Percentiles rank a stretch among this genome's conserved stretches.
Conservation (phyloP, 495 filamentous ascomycete genomes). For the Corynascus novoguineensis region DNA sequence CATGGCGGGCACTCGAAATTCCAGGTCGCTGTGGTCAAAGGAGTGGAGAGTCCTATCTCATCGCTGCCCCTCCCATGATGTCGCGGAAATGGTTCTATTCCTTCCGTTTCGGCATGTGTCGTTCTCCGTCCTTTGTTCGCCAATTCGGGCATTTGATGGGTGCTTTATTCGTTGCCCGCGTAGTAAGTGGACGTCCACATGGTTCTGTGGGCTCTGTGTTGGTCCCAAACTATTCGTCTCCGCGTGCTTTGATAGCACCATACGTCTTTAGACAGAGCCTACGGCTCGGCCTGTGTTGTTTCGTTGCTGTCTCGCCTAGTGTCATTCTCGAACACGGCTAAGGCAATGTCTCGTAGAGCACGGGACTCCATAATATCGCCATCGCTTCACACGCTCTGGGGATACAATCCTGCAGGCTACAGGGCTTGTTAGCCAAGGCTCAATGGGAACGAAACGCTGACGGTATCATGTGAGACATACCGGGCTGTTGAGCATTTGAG, state of each 20-base stretch:
- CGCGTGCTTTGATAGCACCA: conserved; percentile 4
- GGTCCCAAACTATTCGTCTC: background rate
- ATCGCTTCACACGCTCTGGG: conserved; percentile 46
- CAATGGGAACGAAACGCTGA: background rate
- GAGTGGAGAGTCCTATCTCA: background rate
- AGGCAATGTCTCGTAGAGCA: background rate
- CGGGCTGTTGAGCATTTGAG: conserved; percentile 90
- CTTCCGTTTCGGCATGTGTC: background rate
- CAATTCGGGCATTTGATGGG: background rate
- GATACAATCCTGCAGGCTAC: conserved; percentile 43
- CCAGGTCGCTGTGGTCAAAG: background rate
- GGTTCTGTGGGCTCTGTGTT: background rate
- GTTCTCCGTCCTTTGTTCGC: background rate
- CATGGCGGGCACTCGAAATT: background rate
- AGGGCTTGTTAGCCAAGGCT: conserved; percentile 15
- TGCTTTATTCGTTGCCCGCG: background rate
- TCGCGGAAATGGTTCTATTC: background rate
- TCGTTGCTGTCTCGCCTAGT: background rate
- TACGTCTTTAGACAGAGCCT: background rate
- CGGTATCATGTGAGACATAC: conserved; percentile 48
- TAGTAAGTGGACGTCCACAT: background rate
- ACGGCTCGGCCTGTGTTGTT: conserved; percentile 11
- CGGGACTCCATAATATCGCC: background rate
- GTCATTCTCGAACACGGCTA: background rate
- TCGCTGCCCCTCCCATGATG: background rate